A percentile compares a stretch with the other conserved stretches of the same genome.
Conservation (phyloP, 2,329 filamentous ascomycete species). For the Juglanconis juglandina region DNA sequence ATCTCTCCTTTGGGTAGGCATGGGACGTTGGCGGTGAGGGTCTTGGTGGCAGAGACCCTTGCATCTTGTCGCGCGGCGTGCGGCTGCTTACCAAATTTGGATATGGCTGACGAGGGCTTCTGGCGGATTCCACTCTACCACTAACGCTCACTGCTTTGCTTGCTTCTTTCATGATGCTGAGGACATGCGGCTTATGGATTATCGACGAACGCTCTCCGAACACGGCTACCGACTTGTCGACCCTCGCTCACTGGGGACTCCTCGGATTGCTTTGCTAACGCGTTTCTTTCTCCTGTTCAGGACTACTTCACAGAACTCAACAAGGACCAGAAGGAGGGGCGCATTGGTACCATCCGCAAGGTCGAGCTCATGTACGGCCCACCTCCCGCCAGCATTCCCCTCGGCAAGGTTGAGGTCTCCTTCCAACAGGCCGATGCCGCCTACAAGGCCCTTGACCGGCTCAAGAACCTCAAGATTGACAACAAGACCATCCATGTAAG, state of each 20-base stretch:
- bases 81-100: slow-evolving; percentile 21
- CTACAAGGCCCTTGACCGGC: slow-evolving; percentile 74
- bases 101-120: slow-evolving; percentile 14
- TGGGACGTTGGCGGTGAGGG: background rate
- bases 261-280: slow-evolving; percentile 66
- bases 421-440: slow-evolving; percentile 81
- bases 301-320: slow-evolving; percentile 70
- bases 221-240: slow-evolving; percentile 8
- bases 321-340: slow-evolving; percentile 46
- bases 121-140: slow-evolving; percentile 11
- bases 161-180: slow-evolving; percentile 23
- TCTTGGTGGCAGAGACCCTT: slow-evolving; percentile 19
- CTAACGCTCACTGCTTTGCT: slow-evolving; percentile 36
- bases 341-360: slow-evolving; percentile 85
- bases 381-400: slow-evolving; percentile 73
- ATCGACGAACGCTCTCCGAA: slow-evolving; percentile 8
- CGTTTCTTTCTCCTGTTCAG: slow-evolving; percentile 62
- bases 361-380: slow-evolving; percentile 91
- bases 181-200: slow-evolving; percentile 15
- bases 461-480: slow-evolving; percentile 90
- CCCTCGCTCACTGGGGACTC: slow-evolving; percentile 27
- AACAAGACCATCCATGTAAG: slow-evolving; percentile 83
- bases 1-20: background rate
- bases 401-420: slow-evolving; percentile 80
- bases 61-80: slow-evolving; percentile 17